Base-by-base conservation (phyloP, 2,329 filamentous ascomycete species). In the Furcasterigmium furcatum region DNA sequence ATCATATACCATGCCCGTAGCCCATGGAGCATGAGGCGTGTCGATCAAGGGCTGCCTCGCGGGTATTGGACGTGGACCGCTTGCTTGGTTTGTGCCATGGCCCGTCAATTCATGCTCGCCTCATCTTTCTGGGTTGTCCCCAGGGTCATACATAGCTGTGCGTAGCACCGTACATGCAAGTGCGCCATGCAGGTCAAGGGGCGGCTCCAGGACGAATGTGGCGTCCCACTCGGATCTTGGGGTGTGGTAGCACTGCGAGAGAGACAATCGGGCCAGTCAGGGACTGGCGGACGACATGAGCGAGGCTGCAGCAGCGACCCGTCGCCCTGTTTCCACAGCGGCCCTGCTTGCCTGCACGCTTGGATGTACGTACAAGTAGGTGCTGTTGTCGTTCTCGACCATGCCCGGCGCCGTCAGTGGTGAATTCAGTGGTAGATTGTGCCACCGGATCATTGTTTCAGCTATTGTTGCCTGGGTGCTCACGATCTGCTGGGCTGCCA, bases 321-420 rank as follows among this genome's bases (percentile, higher is more conserved):
- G 27, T 48, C 48, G 48, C 48, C 48, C 38, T 52, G 38, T 34
- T 45, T 50, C 49, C 41, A 47, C 46, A 27, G 43, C 25, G 47
- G 50, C 40, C 43, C 52, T 49, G 49, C 42, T 36, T 45, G 46
- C 30, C 41, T 41, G 24, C 24, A 27, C n/a, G n/a, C n/a, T n/a
- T n/a, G n/a, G n/a, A n/a, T n/a, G n/a, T n/a, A n/a, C n/a, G n/a
- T n/a, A n/a, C n/a, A n/a, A n/a, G n/a, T n/a, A n/a, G n/a, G n/a
- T n/a, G n/a, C n/a, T n/a, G n/a, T n/a, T n/a, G n/a, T n/a, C n/a
- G n/a, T n/a, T 7, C 24, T 27, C 24, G 24, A 27, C 24, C 24
- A 12, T 27, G 12, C 24, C 24, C 12, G 24, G 7, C 24, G 12
- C 7, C 7, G 7, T 12, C 24, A 27, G 7, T 27, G 24, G 24